Percentiles rank a stretch among this genome's conserved stretches.
phyloP scores from a whole-genome alignment of 1,139 yeast genomes.

The Pichia sp. region DNA sequence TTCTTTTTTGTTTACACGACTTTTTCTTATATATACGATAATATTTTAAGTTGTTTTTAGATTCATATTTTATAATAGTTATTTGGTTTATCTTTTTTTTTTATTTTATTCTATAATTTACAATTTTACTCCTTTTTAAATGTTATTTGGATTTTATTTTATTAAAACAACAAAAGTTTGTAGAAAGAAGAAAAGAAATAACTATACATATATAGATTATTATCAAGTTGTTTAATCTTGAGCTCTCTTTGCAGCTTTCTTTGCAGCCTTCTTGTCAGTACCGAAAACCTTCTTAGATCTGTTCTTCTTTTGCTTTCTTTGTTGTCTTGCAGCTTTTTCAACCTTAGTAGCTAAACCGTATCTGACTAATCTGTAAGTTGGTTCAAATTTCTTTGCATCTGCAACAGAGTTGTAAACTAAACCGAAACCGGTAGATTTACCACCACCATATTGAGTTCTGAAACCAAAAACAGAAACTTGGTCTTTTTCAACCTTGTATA shows the following conservation, averaged over 20 bases:
- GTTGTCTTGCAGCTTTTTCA: constrained; percentile 99
- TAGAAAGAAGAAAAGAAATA: not conserved
- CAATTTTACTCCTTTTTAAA: too few species aligned
- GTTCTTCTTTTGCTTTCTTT: constrained; percentile 99
- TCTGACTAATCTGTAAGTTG: constrained; percentile 99
- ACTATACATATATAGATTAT: constrained; percentile 2
- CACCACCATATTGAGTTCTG: constrained; percentile 99
- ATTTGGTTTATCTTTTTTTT: too few species aligned
- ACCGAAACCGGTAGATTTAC: constrained; percentile 99
- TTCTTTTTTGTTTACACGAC: not conserved
- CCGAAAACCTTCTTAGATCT: constrained; percentile 99
- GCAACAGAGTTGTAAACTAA: constrained; percentile 97
- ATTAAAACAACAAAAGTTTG: too few species aligned
- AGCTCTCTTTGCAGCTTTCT: constrained; percentile 71
- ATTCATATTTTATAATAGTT: too few species aligned
- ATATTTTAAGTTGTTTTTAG: too few species aligned
- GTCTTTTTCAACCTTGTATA: constrained; percentile 98
- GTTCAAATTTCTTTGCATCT: constrained; percentile 98
- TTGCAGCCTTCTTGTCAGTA: constrained; percentile 94
- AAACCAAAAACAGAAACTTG: constrained; percentile 98
- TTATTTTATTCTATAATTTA: too few species aligned
- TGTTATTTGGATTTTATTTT: too few species aligned
- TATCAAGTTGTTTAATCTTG: constrained; percentile 29
- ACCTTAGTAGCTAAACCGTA: constrained; percentile 95
- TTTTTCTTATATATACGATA: not conserved